Evolutionary conservation across 164 flowering plant genomes (phyloP).

Genomic region (Dillenia suffruticosa): DNA sequence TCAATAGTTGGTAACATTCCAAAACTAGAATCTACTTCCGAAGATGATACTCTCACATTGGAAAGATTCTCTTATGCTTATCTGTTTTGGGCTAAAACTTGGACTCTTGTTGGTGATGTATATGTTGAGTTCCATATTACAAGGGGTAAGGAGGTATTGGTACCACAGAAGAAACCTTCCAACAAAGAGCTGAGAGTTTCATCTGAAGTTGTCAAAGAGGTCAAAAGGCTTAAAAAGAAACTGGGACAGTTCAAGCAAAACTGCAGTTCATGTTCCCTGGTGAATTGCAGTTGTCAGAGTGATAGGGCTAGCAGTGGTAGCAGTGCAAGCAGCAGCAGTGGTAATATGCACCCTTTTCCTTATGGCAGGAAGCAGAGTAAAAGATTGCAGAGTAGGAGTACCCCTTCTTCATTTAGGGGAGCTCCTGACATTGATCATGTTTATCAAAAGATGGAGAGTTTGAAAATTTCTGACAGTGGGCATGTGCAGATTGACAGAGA

Average conservation of each 20-base stretch:
- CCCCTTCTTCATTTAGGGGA: constrained; percentile 13
- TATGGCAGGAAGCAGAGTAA: constrained; percentile 56
- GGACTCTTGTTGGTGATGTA: constrained; percentile 93
- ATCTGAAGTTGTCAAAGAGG: constrained; percentile 84
- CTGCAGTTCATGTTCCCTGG: constrained; percentile 78
- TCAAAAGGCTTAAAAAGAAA: constrained; percentile 79
- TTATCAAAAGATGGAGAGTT: constrained; percentile 15
- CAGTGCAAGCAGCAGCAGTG: constrained; percentile 86
- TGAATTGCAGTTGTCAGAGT: constrained; percentile 94
- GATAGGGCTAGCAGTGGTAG: constrained; percentile 93
- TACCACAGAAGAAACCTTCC: constrained; percentile 21
- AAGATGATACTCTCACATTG: constrained; percentile 15
- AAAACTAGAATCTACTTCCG: constrained; percentile 12
- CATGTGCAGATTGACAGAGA: constrained; percentile 8
- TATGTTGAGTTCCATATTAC: constrained; percentile 60
- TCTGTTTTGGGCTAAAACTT: constrained; percentile 89
- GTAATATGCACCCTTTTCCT: constrained; percentile 24
- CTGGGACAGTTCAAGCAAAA: constrained; percentile 57
- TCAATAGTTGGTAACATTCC: constrained; percentile 12
- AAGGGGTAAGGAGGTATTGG: constrained; percentile 38
- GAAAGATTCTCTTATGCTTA: constrained; percentile 44
- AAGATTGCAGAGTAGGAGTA: constrained; percentile 31
- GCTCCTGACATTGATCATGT: constrained; percentile 18
- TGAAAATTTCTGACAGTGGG: constrained; percentile 17
- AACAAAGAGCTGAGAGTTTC: constrained; percentile 60